phyloP scores from a whole-genome alignment of 2,329 filamentous ascomycete genomes.

The Pestalotiopsis fici region DNA sequence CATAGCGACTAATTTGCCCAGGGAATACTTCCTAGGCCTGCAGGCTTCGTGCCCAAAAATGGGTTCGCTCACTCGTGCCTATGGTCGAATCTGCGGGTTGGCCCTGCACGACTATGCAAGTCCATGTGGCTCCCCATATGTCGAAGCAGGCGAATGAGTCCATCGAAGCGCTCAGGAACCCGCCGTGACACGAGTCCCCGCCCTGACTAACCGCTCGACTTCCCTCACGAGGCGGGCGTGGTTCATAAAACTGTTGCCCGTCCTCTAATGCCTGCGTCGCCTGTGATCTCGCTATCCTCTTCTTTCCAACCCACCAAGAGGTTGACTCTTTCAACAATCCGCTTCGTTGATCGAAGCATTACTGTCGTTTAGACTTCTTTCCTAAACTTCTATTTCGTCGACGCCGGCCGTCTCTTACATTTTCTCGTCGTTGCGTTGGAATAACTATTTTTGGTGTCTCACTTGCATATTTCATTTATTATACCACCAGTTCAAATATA shows the following conservation, averaged over 20 bases:
- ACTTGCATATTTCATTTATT: constrained; percentile 20
- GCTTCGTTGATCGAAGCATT: constrained; percentile 49
- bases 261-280: constrained; percentile 22
- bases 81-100: constrained; percentile 25
- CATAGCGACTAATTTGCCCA: constrained; percentile 22
- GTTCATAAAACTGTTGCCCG: constrained; percentile 30
- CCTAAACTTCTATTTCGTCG: constrained; percentile 27
- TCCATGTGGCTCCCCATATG: constrained; percentile 20
- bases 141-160: constrained; percentile 10
- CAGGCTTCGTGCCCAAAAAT: constrained; percentile 25
- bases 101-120: constrained; percentile 22
- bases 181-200: constrained; percentile 17
- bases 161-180: constrained; percentile 27
- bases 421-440: constrained; percentile 16
- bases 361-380: constrained; percentile 38
- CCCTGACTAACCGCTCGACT: constrained; percentile 29
- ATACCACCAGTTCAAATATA: constrained; percentile 9
- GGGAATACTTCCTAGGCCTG: constrained; percentile 14
- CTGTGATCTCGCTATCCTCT: constrained; percentile 21
- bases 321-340: constrained; percentile 33
- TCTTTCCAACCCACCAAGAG: constrained; percentile 30
- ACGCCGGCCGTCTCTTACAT: constrained; percentile 32
- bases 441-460: constrained; percentile 20
- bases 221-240: constrained; percentile 12
- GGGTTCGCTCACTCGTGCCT: constrained; percentile 20